A percentile compares a stretch with the other conserved stretches of the same genome.
These are phyloP conservation scores for Psilocybe azurescens DNA, from an alignment of 768 basidiomycete species.

Conservation along the genomic window DNA sequence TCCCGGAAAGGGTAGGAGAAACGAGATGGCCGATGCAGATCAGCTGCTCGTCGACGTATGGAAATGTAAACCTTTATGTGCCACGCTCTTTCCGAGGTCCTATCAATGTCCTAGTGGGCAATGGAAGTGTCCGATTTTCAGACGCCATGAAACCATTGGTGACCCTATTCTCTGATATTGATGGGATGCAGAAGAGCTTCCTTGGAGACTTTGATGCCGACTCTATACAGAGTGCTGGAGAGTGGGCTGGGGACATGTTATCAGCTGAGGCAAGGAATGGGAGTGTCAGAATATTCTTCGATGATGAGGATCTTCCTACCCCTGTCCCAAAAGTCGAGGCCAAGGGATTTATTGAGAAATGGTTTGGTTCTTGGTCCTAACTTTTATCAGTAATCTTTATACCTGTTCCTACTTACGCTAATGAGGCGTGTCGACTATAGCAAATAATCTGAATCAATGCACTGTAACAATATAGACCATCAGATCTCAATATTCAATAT, in stretches of 20 bases:
- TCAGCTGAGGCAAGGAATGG: neutral
- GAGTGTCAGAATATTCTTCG: neutral
- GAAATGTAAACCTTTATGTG: neutral
- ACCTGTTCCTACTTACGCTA: no score
- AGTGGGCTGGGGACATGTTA: constrained; percentile 7
- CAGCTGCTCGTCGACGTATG: constrained; percentile 14
- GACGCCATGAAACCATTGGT: constrained; percentile 25
- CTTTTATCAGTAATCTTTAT: no score
- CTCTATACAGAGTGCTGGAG: neutral
- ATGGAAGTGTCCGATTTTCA: constrained; percentile 35
- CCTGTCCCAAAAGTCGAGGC: neutral
- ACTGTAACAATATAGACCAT: no score
- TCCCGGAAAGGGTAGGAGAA: neutral
- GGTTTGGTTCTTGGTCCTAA: neutral
- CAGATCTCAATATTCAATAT: no score
- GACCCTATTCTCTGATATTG: constrained; percentile 35
- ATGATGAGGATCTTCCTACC: neutral
- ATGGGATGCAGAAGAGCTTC: constrained; percentile 34
- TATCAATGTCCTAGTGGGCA: constrained; percentile 29
- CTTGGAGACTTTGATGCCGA: constrained; percentile 34
- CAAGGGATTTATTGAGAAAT: neutral
- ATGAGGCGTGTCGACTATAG: no score
- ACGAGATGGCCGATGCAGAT: neutral
- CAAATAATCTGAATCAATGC: no score
- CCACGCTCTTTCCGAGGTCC: constrained; percentile 24